Base-by-base conservation (phyloP, 345 rosid genomes). In the Durio zibethinus region DNA sequence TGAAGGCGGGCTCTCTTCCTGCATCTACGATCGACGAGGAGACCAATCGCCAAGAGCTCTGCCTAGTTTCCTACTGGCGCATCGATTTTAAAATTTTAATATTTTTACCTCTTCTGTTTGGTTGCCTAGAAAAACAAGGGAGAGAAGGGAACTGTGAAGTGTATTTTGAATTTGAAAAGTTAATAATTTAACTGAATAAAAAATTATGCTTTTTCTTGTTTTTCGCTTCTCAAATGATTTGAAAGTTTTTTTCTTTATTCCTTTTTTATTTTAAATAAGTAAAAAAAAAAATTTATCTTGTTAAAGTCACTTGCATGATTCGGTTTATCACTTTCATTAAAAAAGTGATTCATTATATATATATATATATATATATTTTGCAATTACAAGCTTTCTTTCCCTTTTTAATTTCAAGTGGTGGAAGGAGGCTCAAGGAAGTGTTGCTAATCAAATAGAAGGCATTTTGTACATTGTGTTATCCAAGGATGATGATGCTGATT, bases 31-130 rank as follows among this genome's bases (percentile, higher is more conserved):
- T 72, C 33, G 72, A 60, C 38, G 82, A 73, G 54, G 84, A 76
- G 11, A 45, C 65, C 21, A 80, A 29, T 47, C 74, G 61, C 48
- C 78, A 77, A 23, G 76, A 76, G 25, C 64, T 88, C 77, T 90
- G 86, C 82, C 82, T 90, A 52, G 89, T 87, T n/a, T 86, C 90
- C 5, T 86, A 68, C 78, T 82, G 92, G 92, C 89, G 47, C 70
- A 45, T 16, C 25, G 40, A 7, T 14, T 74, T 33, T 14, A 0
- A 68, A 27, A 69, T 0, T 7, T 10, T 2, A 68, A 25, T 21
- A 14, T 35, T 45, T 10, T n/a, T 11, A 21, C 2, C 38, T 35
- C 14, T 48, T 50, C 61, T 59, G 80, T 76, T 78, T 78, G 82
- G 50, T 43, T 56, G 71, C 69, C 18, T 21, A 40, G 77, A 75